phyloP scores from a whole-genome alignment of 768 basidiomycete genomes.

The Collybiopsis luxurians region DNA sequence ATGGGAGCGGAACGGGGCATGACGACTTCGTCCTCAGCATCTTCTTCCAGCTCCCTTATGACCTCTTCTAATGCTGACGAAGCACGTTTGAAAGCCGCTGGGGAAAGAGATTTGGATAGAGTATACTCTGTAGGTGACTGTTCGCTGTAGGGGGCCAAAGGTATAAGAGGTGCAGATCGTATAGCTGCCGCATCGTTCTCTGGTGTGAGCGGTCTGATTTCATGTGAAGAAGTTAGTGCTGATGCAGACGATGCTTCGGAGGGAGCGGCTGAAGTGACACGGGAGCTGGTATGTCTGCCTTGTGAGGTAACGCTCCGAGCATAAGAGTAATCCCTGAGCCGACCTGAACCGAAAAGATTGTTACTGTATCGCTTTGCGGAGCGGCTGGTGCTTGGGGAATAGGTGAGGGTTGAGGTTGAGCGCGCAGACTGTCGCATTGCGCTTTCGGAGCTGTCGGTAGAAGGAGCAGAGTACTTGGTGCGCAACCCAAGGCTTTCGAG shows the following conservation, averaged over 20 bases:
- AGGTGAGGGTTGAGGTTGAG: constrained; percentile 35
- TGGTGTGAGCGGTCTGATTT: constrained; percentile 53
- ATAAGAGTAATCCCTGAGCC: constrained; percentile 72
- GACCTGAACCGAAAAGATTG: constrained; percentile 82
- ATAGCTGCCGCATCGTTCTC: constrained; percentile 41
- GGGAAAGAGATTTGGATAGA: constrained; percentile 48
- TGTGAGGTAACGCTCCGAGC: constrained; percentile 52
- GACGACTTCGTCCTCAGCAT: constrained; percentile 73
- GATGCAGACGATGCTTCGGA: constrained; percentile 43
- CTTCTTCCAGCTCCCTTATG: constrained; percentile 77
- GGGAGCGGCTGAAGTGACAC: constrained; percentile 48
- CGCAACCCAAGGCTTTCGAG: constrained; percentile 65
- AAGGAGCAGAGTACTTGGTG: constrained; percentile 26
- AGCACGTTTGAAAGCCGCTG: constrained; percentile 55
- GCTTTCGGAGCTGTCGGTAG: constrained; percentile 26
- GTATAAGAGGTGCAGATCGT: constrained; percentile 39
- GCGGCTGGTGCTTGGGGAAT: constrained; percentile 44
- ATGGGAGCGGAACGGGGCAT: constrained; percentile 62
- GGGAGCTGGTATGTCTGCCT: constrained; percentile 40
- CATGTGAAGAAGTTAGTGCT: constrained; percentile 35
- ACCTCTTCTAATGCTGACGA: constrained; percentile 75
- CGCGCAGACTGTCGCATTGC: constrained; percentile 28
- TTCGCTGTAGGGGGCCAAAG: constrained; percentile 35
- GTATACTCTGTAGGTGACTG: constrained; percentile 38
- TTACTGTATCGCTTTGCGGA: constrained; percentile 78